A percentile compares a stretch with the other conserved stretches of the same genome.
Evolutionary conservation across 78 protist species (phyloP).

Genomic region (Speleostelium caveatum): DNA sequence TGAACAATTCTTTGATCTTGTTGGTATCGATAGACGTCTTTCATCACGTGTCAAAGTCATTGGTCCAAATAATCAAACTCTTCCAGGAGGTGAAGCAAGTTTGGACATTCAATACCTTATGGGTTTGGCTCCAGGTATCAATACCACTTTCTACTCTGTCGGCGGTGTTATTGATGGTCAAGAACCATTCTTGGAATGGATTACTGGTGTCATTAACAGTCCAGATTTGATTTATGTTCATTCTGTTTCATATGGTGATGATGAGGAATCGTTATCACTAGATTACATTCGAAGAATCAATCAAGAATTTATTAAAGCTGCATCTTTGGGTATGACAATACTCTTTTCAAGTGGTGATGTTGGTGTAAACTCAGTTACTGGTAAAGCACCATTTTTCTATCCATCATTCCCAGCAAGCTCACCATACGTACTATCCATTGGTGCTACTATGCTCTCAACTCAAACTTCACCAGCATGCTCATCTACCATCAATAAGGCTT

Average conservation of each 20-base stretch:
- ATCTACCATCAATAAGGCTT: neutral
- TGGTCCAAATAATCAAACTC: slow-evolving; percentile 62
- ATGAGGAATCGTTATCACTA: slow-evolving; percentile 28
- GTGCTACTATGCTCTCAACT: slow-evolving; percentile 25
- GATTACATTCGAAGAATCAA: slow-evolving; percentile 32
- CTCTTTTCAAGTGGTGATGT: slow-evolving; percentile 76
- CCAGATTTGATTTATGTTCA: slow-evolving; percentile 19
- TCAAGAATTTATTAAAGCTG: slow-evolving; percentile 66
- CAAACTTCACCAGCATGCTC: neutral
- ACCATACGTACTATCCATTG: slow-evolving; percentile 79
- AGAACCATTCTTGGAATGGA: slow-evolving; percentile 56
- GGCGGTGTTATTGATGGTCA: slow-evolving; percentile 65
- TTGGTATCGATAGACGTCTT: slow-evolving; percentile 18
- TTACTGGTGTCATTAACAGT: slow-evolving; percentile 9
- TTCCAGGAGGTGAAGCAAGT: slow-evolving; percentile 80
- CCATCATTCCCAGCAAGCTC: slow-evolving; percentile 65
- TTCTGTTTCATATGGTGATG: slow-evolving; percentile 73
- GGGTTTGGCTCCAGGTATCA: slow-evolving; percentile 62
- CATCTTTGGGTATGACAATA: slow-evolving; percentile 70
- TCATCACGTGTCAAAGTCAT: slow-evolving; percentile 34
- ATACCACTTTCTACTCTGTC: slow-evolving; percentile 79
- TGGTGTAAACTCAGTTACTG: neutral
- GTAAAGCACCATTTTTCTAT: slow-evolving; percentile 20
- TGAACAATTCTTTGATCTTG: slow-evolving; percentile 22
- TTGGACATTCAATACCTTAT: slow-evolving; percentile 81